phyloP scores from a whole-genome alignment of 2,329 filamentous ascomycete genomes.

The Calonectria leucothoes region DNA sequence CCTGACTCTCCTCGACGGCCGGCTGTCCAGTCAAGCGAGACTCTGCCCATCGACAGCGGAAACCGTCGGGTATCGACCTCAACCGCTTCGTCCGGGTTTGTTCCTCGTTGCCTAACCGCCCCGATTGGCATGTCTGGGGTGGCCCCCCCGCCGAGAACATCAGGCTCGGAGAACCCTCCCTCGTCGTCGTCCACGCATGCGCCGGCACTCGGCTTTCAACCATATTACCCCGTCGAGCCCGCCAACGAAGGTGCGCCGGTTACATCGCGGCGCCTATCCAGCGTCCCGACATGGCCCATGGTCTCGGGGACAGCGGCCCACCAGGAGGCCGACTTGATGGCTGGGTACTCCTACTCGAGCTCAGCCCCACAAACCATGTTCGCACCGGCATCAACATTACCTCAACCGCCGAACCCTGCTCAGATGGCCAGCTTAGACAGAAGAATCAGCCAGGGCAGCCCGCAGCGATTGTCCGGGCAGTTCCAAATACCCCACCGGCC shows the following conservation, averaged over 20 bases:
- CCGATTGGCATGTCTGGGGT: conserved; percentile 19
- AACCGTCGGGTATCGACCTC: conserved; percentile 30
- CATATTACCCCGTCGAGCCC: conserved; percentile 43
- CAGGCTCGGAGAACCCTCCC: conserved; percentile 10
- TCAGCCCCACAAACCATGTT: conserved; percentile 48
- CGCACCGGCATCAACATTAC: conserved; percentile 50
- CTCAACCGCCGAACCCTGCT: conserved; percentile 52
- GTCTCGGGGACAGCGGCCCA: conserved; percentile 40
- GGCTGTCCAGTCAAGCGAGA: conserved; percentile 8
- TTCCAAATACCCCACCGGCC: conserved; percentile 55
- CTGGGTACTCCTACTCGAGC: conserved; percentile 56
- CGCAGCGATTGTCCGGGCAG: conserved; percentile 57
- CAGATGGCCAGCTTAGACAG: conserved; percentile 53
- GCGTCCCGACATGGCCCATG: conserved; percentile 61
- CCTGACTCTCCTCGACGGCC: conserved; percentile 52
- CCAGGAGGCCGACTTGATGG: conserved; percentile 32
- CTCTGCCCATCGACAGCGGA: conserved; percentile 12
- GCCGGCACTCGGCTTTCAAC: conserved; percentile 40
- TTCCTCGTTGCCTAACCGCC: conserved; percentile 24
- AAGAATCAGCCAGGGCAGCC: conserved; percentile 51
- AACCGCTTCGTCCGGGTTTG: conserved; percentile 24
- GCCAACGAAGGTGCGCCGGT: conserved; percentile 30
- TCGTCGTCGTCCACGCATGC: conserved; percentile 19
- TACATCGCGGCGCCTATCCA: conserved; percentile 46
- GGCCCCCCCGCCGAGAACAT: conserved; percentile 19